phyloP scores from a whole-genome alignment of 108 stramenopile species.

The Aureococcus anophagefferens region DNA sequence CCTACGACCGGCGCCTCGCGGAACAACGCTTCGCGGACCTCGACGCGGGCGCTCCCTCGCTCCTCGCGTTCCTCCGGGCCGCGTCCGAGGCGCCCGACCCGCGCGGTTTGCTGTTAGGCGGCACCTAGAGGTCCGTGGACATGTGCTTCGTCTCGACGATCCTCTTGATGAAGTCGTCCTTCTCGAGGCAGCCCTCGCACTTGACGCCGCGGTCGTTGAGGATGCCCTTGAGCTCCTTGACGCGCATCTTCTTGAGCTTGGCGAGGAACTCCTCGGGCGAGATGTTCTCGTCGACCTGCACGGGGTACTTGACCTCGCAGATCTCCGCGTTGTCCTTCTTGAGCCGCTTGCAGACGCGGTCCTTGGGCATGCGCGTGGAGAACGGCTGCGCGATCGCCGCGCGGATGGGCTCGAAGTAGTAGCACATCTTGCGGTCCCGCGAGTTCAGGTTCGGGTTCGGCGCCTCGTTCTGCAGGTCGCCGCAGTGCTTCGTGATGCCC shows the following conservation, averaged over 20 bases:
- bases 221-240: conserved; percentile 92
- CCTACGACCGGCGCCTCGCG: too few relatives aligned
- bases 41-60: too few relatives aligned
- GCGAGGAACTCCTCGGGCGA: conserved; percentile 58
- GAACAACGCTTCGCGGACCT: too few relatives aligned
- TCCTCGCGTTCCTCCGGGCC: too few relatives aligned
- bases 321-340: conserved; percentile 85
- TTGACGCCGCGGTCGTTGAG: conserved; percentile 88
- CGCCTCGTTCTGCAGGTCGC: conserved; percentile 20
- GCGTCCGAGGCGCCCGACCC: too few relatives aligned
- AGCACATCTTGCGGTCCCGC: conserved; percentile 91
- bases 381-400: conserved; percentile 86
- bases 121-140: conserved; percentile 29
- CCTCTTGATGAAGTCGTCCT: conserved; percentile 94
- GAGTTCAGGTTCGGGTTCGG: conserved; percentile 34
- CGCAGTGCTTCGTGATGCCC: neutral
- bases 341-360: conserved; percentile 76
- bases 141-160: conserved; percentile 87
- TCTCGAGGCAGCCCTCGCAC: conserved; percentile 93
- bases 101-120: too few relatives aligned
- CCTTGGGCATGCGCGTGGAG: conserved; percentile 75
- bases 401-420: conserved; percentile 95
- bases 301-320: conserved; percentile 46
- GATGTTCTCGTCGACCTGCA: conserved; percentile 44
- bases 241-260: conserved; percentile 66